Conservation (phyloP, 2,329 filamentous ascomycete genomes). For the Aureobasidium sp. region DNA sequence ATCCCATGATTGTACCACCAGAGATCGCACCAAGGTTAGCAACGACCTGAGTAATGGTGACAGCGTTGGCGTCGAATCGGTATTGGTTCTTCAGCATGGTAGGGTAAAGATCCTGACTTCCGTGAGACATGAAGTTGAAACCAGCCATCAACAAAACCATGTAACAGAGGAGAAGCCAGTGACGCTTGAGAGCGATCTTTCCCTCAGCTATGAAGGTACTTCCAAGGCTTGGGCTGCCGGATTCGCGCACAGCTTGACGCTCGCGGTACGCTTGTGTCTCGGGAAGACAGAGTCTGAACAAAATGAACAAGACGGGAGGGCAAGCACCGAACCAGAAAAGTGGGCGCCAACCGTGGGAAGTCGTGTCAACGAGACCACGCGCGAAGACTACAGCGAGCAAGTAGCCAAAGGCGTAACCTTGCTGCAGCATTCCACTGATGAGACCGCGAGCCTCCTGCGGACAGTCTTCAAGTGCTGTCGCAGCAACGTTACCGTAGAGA, state of each 20-base stretch:
- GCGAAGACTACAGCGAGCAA: conserved; percentile 51
- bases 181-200: conserved; percentile 63
- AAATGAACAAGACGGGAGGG: conserved; percentile 69
- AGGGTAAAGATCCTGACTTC: conserved; percentile 27
- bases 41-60: conserved; percentile 39
- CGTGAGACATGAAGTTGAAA: conserved; percentile 33
- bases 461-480: conserved; percentile 36
- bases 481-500: conserved; percentile 27
- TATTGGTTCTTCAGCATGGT: conserved; percentile 40
- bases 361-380: conserved; percentile 63
- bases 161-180: conserved; percentile 72
- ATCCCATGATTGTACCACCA: conserved; percentile 32
- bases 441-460: conserved; percentile 34
- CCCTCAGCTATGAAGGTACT: conserved; percentile 66
- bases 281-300: conserved; percentile 65
- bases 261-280: conserved; percentile 67
- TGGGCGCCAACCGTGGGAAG: conserved; percentile 69
- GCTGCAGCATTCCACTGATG: conserved; percentile 32
- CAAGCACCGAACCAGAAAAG: conserved; percentile 83
- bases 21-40: conserved; percentile 34
- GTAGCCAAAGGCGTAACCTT: conserved; percentile 48
- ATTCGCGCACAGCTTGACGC: conserved; percentile 53
- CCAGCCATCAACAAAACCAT: conserved; percentile 46
- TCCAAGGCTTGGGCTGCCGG: conserved; percentile 49
- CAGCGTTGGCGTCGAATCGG: conserved; percentile 39